phyloP scores from a whole-genome alignment of 331 rosid genomes.

The Saraca asoca region DNA sequence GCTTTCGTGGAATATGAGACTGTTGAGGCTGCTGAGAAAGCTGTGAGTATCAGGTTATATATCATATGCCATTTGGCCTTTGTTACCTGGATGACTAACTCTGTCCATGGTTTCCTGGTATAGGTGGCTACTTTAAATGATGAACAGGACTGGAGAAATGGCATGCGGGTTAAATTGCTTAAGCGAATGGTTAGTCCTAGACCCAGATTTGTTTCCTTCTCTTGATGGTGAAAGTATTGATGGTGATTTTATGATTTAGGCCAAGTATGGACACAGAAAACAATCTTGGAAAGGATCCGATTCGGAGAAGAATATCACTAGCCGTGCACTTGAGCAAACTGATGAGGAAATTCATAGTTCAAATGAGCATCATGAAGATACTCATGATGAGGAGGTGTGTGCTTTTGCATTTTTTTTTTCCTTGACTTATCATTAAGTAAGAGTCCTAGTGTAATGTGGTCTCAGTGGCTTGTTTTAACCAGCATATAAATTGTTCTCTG shows the following conservation, averaged over 20 bases:
- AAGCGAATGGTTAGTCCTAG: constrained; percentile 56
- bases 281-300: constrained; percentile 66
- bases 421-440: not conserved
- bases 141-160: constrained; percentile 91
- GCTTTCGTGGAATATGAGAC: constrained; percentile 91
- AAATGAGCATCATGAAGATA: constrained; percentile 65
- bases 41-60: constrained; percentile 62
- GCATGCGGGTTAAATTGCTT: constrained; percentile 89
- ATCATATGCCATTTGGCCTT: constrained; percentile 11
- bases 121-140: constrained; percentile 79
- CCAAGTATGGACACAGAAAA: constrained; percentile 65
- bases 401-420: not conserved
- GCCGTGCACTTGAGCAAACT: constrained; percentile 51
- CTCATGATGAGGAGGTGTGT: constrained; percentile 72
- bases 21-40: constrained; percentile 87
- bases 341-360: constrained; percentile 62
- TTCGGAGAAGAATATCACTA: constrained; percentile 58
- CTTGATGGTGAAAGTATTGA: constrained; percentile 27
- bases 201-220: not conserved
- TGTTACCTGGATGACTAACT: constrained; percentile 22
- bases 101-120: constrained; percentile 23
- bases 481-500: not conserved
- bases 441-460: not conserved
- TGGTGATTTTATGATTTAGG: constrained; percentile 49
- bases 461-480: not conserved